Percentiles rank a stretch among this genome's conserved stretches.
phyloP scores from a whole-genome alignment of 129 eudicot species.

The Chrysanthemum lavandulifolium region DNA sequence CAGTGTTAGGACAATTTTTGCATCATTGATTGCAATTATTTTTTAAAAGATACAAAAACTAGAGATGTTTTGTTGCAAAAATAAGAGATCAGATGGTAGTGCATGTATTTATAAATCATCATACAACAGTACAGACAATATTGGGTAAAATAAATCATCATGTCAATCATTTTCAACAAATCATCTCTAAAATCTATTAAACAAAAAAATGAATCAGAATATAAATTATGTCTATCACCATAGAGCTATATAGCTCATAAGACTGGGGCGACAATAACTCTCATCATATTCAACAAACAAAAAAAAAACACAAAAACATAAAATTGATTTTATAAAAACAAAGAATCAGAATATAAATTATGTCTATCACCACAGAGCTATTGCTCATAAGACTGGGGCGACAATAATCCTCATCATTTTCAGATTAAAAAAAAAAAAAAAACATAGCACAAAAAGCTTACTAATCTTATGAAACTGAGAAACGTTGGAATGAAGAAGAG shows the following conservation, averaged over 20 bases:
- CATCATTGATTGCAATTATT: slow-evolving; percentile 57
- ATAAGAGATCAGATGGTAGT: slow-evolving; percentile 76
- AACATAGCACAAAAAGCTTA: too few relatives aligned
- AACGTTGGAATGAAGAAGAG: too few relatives aligned
- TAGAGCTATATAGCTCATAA: slow-evolving; percentile 27
- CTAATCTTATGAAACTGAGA: too few relatives aligned
- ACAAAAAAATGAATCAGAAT: slow-evolving; percentile 34
- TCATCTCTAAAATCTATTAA: too few relatives aligned
- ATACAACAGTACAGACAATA: too few relatives aligned
- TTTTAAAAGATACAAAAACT: not conserved
- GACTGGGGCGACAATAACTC: slow-evolving; percentile 79
- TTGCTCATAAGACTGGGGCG: slow-evolving; percentile 50
- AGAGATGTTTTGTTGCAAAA: slow-evolving; percentile 14
- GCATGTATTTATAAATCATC: too few relatives aligned
- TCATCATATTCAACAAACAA: slow-evolving; percentile 21
- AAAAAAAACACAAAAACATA: not conserved
- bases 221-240: slow-evolving; percentile 35
- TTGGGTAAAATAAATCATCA: slow-evolving; percentile 29
- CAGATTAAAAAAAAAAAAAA: too few relatives aligned
- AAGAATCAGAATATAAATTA: slow-evolving; percentile 29
- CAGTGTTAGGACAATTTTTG: slow-evolving; percentile 22
- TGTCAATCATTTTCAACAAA: not conserved
- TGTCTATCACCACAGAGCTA: slow-evolving; percentile 36
- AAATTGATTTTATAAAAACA: not conserved
- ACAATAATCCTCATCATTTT: slow-evolving; percentile 31